A percentile compares a stretch with the other conserved stretches of the same genome.
Conservation (phyloP, 2,329 filamentous ascomycete species). For the Grosmannia penicillata region DNA sequence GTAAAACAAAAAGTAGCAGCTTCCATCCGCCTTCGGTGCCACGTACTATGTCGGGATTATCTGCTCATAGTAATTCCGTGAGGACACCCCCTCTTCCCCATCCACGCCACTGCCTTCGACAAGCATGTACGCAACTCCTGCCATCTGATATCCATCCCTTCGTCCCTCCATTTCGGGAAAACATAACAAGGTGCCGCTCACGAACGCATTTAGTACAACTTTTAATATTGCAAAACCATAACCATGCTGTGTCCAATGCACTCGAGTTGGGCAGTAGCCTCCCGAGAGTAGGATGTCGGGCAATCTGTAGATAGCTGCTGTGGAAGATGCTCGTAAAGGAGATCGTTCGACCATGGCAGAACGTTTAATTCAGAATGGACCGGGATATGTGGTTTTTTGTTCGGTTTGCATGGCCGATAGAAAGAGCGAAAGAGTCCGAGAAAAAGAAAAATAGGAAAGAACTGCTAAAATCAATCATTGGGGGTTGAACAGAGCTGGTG, state of each 20-base stretch:
- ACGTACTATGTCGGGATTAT: too few relatives aligned
- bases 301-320: constrained; percentile 22
- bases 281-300: constrained; percentile 23
- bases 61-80: too few relatives aligned
- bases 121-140: background rate
- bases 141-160: background rate
- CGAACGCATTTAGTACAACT: constrained; percentile 5
- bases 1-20: too few relatives aligned
- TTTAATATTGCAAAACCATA: constrained; percentile 21
- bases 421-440: constrained; percentile 1
- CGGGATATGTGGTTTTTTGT: constrained; percentile 11
- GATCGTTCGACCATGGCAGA: constrained; percentile 14
- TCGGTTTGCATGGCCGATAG: constrained; percentile 5
- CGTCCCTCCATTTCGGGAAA: background rate
- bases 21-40: too few relatives aligned
- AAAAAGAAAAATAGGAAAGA: background rate
- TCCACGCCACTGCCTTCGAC: background rate
- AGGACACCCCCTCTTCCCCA: too few relatives aligned
- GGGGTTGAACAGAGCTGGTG: too few relatives aligned
- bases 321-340: constrained; percentile 20
- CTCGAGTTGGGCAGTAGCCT: constrained; percentile 21
- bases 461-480: too few relatives aligned
- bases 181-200: background rate
- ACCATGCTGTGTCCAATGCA: constrained; percentile 24
- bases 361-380: constrained; percentile 14